Evolutionary conservation across 176 grass and related monocot genomes (phyloP).

Genomic region (Triticum urartu): DNA sequence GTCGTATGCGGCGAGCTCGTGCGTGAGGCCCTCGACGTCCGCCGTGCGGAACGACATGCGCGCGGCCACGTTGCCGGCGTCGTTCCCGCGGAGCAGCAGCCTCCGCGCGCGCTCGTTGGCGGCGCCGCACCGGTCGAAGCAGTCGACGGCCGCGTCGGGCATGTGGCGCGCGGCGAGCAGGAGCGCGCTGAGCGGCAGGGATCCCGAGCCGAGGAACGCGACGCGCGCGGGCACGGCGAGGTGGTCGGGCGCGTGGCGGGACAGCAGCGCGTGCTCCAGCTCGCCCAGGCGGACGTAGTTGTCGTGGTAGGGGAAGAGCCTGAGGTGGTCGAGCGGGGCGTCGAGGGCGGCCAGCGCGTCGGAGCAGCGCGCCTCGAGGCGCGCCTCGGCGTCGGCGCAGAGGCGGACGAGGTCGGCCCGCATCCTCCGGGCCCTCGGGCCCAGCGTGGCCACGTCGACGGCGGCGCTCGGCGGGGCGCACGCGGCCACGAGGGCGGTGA

Average conservation of each 20-base stretch:
- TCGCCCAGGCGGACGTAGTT: constrained; percentile 47
- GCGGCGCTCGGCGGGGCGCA: constrained; percentile 58
- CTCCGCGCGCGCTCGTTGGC: constrained; percentile 38
- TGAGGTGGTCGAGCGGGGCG: constrained; percentile 42
- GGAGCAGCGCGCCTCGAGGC: constrained; percentile 43
- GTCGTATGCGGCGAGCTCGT: constrained; percentile 32
- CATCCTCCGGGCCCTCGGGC: constrained; percentile 30
- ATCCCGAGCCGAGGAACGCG: constrained; percentile 37
- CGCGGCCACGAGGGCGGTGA: constrained; percentile 40
- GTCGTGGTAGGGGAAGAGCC: constrained; percentile 48
- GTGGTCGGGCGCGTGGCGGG: constrained; percentile 1
- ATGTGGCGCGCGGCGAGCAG: constrained; percentile 33
- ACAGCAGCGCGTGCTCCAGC: constrained; percentile 46
- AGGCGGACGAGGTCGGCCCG: constrained; percentile 34
- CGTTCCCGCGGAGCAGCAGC: constrained; percentile 17
- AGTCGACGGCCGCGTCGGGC: not conserved
- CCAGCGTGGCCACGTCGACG: constrained; percentile 46
- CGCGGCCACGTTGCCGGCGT: not conserved
- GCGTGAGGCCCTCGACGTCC: constrained; percentile 29
- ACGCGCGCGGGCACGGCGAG: constrained; percentile 8
- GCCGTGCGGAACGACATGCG: constrained; percentile 52
- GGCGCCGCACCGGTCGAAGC: constrained; percentile 13
- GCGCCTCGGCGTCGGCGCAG: constrained; percentile 47
- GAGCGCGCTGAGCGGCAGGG: constrained; percentile 30
- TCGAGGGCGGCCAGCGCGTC: constrained; percentile 41